A percentile compares a stretch with the other conserved stretches of the same genome.
phyloP scores from a whole-genome alignment of 106 monocot species.

The Vanilla planifolia region DNA sequence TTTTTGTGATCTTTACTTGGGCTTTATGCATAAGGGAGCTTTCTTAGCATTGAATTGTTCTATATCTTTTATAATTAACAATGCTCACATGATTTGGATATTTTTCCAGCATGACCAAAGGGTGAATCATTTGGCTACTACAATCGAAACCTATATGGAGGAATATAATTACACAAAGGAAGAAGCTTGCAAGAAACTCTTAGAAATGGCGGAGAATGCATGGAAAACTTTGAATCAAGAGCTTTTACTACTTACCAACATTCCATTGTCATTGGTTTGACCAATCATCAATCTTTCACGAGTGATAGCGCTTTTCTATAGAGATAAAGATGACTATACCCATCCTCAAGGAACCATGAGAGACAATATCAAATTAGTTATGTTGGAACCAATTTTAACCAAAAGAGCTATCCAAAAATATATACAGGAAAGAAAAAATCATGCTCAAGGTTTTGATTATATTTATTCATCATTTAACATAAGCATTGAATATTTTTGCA shows the following conservation, averaged over 20 bases:
- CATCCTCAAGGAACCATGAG: not conserved
- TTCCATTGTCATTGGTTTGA: not conserved
- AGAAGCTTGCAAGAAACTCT: not conserved
- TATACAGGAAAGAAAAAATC: too few species aligned
- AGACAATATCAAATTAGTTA: conserved; percentile 1
- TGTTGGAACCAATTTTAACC: not conserved
- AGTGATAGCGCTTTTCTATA: not conserved
- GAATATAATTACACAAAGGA: not conserved
- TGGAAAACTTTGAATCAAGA: not conserved
- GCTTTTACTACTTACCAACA: not conserved
- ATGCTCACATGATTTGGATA: too few species aligned
- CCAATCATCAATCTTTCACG: not conserved
- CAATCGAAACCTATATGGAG: not conserved
- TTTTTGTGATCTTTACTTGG: too few species aligned
- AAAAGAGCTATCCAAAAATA: too few species aligned
- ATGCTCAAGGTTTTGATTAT: too few species aligned
- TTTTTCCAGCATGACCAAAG: not conserved
- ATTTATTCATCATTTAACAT: too few species aligned
- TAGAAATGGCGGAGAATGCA: not conserved
- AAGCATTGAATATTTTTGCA: too few species aligned
- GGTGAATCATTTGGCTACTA: not conserved
- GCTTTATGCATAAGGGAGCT: too few species aligned
- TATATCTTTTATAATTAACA: not conserved
- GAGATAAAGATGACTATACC: not conserved
- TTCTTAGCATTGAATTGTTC: too few species aligned